Base-by-base conservation (phyloP, 2,329 filamentous ascomycete species). In the Claviceps capensis region DNA sequence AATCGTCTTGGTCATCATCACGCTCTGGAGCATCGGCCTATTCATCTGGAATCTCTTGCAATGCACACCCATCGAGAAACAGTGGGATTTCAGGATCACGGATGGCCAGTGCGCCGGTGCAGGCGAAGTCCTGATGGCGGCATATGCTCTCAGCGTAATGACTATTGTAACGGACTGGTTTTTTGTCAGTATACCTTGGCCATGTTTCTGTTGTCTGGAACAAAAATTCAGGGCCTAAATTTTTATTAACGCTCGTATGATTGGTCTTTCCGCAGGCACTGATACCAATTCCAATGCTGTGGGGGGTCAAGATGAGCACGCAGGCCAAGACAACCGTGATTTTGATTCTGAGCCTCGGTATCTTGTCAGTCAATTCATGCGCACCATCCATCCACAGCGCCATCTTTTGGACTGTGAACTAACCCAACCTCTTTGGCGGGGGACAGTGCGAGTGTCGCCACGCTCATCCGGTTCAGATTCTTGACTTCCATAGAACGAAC, bases 31-130 rank as follows among this genome's bases (percentile, higher is more conserved):
- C 42, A 59, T 69, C 17, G 69, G 67, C 13, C 67, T 76, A 49
- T 76, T 77, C 60, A 69, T 77, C 56, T 78, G 73, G 72, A 70
- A 77, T 51, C 58, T 74, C 5, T 73, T 76, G 54, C 73, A 78
- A 57, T 78, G 75, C 58, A 68, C 58, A 17, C 75, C 75, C 1
- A 67, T 77, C 23, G 59, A 68, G 43, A 73, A 71, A 19, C 74
- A 77, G 53, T 79, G 76, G 77, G 74, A 76, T 54, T 74, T 72
- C 55, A 70, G 71, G 17, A 71, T 79, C 14, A 60, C 65, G 0
- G 56, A 58, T 7, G 65, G 69, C 2, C 62, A 60, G 22, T 78
- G 75, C 54, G 73, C 73, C n/a, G 63, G 64, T 8, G 61, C 66
- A 6, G 61, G 69, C 22, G 65, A 71, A 50, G 64, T 78, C 41